Percentiles rank a stretch among this genome's conserved stretches.
Evolutionary conservation across 805 yeast species (phyloP).

Genomic region (Ogataea paradorogensis): DNA sequence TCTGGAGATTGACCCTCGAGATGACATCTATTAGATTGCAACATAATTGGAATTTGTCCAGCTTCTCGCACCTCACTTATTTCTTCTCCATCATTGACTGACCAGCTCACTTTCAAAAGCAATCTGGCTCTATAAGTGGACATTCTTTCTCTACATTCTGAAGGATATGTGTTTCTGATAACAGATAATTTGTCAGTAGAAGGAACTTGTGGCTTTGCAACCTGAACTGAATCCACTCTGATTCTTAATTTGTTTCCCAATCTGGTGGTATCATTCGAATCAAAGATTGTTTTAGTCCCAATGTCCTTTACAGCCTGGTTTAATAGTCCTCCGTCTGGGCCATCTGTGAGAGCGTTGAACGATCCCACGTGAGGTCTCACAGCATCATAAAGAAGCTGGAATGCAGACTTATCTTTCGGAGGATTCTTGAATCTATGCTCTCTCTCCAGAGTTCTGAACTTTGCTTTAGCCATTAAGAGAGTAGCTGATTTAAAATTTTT

Average conservation of each 20-base stretch:
- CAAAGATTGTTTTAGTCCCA: constrained; percentile 82
- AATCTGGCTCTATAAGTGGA: constrained; percentile 76
- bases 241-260: constrained; percentile 82
- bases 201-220: constrained; percentile 79
- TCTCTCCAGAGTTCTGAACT: constrained; percentile 81
- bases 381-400: constrained; percentile 81
- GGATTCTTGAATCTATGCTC: constrained; percentile 85
- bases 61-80: constrained; percentile 80
- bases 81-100: constrained; percentile 85
- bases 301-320: constrained; percentile 86
- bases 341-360: constrained; percentile 91
- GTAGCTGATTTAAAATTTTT: constrained; percentile 7
- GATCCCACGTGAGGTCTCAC: constrained; percentile 95
- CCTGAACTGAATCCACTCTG: constrained; percentile 85
- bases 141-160: constrained; percentile 89
- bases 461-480: constrained; percentile 36
- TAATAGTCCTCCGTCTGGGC: constrained; percentile 79
- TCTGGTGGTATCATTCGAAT: constrained; percentile 63
- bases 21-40: constrained; percentile 88
- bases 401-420: constrained; percentile 80
- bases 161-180: constrained; percentile 77
- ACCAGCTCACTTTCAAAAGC: constrained; percentile 76
- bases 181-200: constrained; percentile 68
- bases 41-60: constrained; percentile 90
- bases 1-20: constrained; percentile 78